Percentiles rank a stretch among this genome's conserved stretches.
Conservation (phyloP, 345 rosid species). For the Eucalyptus rudis region DNA sequence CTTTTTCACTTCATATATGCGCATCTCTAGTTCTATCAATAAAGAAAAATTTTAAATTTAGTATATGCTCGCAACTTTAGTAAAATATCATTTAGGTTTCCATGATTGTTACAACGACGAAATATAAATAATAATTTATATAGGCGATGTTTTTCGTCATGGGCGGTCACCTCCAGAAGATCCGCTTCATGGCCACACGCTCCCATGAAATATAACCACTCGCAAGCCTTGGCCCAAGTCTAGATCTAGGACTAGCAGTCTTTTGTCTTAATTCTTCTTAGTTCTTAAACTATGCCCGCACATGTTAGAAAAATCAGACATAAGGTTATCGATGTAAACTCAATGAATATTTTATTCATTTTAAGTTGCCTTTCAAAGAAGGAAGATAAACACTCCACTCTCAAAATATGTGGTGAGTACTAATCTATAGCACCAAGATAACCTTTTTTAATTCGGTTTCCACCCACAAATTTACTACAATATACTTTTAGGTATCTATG, state of each 20-base stretch:
- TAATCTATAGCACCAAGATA: not conserved
- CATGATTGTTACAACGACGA: not conserved
- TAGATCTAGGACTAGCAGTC: not conserved
- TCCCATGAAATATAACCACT: not conserved
- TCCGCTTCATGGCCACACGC: not conserved
- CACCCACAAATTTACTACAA: not conserved
- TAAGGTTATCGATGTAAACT: not conserved
- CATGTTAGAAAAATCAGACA: not conserved
- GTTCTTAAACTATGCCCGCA: not conserved
- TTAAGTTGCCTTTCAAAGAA: not conserved
- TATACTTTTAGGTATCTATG: not conserved
- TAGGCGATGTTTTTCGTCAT: not conserved
- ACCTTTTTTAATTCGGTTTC: not conserved
- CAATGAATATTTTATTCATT: not conserved
- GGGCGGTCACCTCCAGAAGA: not conserved
- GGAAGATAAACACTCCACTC: not conserved
- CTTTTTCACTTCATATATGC: accelerated
- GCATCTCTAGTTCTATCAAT: not conserved
- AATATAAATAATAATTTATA: not conserved
- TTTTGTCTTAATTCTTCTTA: not conserved
- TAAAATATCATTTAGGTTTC: not conserved
- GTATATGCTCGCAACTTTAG: not conserved
- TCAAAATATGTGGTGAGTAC: not conserved
- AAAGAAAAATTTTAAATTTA: not conserved
- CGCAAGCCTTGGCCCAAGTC: not conserved